Percentiles rank a stretch among this genome's conserved stretches.
These are phyloP conservation scores for Parathielavia appendiculata DNA, from an alignment of 495 filamentous ascomycete species.

Conservation along the genomic window DNA sequence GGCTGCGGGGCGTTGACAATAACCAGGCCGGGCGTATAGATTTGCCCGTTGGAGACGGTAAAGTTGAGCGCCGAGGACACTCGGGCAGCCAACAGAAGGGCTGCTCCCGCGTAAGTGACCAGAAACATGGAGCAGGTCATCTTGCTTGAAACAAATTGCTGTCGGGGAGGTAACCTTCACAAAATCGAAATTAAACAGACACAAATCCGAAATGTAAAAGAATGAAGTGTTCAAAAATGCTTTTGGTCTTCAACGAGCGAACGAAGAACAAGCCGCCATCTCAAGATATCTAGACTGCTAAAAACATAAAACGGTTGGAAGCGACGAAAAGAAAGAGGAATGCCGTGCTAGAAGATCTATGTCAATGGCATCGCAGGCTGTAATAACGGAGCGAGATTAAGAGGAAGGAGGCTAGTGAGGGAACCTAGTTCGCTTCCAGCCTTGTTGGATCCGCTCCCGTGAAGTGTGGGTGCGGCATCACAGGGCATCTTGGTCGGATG, in stretches of 20 bases:
- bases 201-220: too few species aligned
- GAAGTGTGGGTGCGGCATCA: slow-evolving; percentile 2
- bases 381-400: slow-evolving; percentile 28
- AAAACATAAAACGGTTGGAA: slow-evolving; percentile 4
- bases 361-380: neutral
- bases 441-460: slow-evolving; percentile 7
- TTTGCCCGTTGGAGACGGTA: slow-evolving; percentile 53
- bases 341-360: neutral
- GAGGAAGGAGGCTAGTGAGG: slow-evolving; percentile 14
- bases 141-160: too few species aligned
- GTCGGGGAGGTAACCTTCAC: too few species aligned
- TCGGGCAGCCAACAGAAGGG: slow-evolving; percentile 17
- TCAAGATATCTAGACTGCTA: neutral
- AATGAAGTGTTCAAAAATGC: too few species aligned
- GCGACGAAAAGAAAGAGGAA: neutral
- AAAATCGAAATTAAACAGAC: neutral
- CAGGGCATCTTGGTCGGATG: neutral
- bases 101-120: neutral
- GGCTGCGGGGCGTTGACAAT: slow-evolving; percentile 62
- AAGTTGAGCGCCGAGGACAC: slow-evolving; percentile 37
- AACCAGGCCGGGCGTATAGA: slow-evolving; percentile 59
- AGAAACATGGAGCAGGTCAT: slow-evolving; percentile 3
- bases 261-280: neutral
- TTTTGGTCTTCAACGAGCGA: neutral
- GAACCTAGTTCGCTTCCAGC: slow-evolving; percentile 11